These are phyloP conservation scores for Fusarium stilboides DNA, from an alignment of 2,329 filamentous ascomycete genomes.

Conservation along the genomic window DNA sequence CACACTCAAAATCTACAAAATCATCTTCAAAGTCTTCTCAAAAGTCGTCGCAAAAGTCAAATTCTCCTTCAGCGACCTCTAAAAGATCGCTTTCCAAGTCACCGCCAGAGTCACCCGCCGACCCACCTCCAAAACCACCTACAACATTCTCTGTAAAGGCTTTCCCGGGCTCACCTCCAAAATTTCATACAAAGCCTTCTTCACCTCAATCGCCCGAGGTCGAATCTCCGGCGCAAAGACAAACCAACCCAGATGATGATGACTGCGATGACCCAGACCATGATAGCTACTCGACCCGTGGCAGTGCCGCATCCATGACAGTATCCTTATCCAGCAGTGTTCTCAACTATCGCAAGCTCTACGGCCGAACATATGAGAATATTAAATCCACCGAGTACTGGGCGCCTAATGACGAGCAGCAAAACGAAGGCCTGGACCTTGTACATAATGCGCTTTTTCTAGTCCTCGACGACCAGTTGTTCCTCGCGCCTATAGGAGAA, in stretches of 20 bases:
- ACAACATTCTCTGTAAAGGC: neutral
- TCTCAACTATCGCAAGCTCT: constrained; percentile 33
- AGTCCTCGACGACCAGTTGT: constrained; percentile 45
- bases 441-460: constrained; percentile 47
- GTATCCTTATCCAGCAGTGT: constrained; percentile 38
- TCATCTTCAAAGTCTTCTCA: neutral
- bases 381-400: constrained; percentile 40
- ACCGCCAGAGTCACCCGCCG: neutral
- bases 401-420: constrained; percentile 50
- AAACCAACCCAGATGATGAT: neutral
- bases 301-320: constrained; percentile 18
- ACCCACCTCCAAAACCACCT: no score
- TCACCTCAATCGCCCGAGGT: neutral
- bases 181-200: neutral
- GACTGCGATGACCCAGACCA: constrained; percentile 5
- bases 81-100: neutral
- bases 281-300: constrained; percentile 3
- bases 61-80: neutral
- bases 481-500: constrained; percentile 44
- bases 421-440: constrained; percentile 48
- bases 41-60: neutral
- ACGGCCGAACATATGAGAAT: constrained; percentile 42
- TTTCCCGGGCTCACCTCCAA: neutral
- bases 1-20: constrained; percentile 8
- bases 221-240: constrained; percentile 1